Evolutionary conservation across 495 filamentous ascomycete genomes (phyloP), one percentile per base, ranked within the genome.

Genomic region (Penicillium angulare): DNA sequence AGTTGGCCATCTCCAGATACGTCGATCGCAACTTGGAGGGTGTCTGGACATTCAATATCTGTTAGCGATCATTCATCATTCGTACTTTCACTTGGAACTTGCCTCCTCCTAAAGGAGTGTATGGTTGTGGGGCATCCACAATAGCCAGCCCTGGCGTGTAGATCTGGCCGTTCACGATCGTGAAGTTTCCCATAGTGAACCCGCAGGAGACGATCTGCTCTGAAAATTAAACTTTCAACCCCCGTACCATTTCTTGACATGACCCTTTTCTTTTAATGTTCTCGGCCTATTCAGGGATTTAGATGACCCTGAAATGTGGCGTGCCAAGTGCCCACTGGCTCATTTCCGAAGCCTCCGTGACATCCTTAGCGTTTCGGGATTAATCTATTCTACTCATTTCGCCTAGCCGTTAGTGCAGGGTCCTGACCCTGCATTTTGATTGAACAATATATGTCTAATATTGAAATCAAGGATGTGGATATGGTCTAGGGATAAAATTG

Each of bases 61-160:
- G 20, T 36, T 23, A 22, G 26, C 10, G 16, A 12, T 23, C 20
- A 1, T 43, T 21, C 16, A 1, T 20, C 10, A 23, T 21, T 12
- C n/a, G 26, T 35, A 6, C 13, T 12, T 40, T 56, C 18, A n/a
- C n/a, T n/a, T n/a, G n/a, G n/a, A 22, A 72, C 76, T 54, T 60
- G 80, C 83, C 78, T 66, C 83, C 85, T 39, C 85, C 85, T 31
- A 85, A 61, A 5, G 85, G 83, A 5, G 84, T 86, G 43, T 79
- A 77, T 26, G 85, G 85, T 57, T 88, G 84, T 10, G 84, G 85
- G 38, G 81, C 71, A 64, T 85, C 77, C 16, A 87, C 59, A 47
- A 87, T 77, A 9, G 76, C 83, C 52, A 86, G 69, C 3, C 84
- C 83, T 9, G 84, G 84, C 2, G 83, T 87, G 52, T 73, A 85